phyloP scores from a whole-genome alignment of 73 alveolate species.

The Paramecium pentaurelia region DNA sequence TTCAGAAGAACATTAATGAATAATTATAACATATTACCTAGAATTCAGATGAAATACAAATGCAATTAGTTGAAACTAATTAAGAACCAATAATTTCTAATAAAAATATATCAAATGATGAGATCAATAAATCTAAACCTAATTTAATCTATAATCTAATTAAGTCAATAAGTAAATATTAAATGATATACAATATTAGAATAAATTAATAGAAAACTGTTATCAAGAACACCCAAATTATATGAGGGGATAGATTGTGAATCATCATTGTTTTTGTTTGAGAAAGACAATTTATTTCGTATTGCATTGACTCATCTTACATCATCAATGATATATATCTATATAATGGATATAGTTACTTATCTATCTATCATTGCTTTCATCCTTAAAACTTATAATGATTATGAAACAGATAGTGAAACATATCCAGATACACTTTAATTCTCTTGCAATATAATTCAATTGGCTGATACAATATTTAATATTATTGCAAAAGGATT shows the following conservation, averaged over 20 bases:
- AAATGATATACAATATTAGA: neutral
- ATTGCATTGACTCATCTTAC: neutral
- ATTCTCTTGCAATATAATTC: neutral
- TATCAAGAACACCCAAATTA: neutral
- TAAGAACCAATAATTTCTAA: neutral
- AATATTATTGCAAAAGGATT: neutral
- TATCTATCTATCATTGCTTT: neutral
- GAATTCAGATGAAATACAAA: neutral
- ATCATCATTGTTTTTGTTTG: neutral
- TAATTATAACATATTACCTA: neutral
- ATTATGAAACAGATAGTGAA: neutral
- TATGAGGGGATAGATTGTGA: neutral
- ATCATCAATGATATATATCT: neutral
- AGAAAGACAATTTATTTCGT: neutral
- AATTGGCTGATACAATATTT: neutral
- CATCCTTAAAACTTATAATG: neutral
- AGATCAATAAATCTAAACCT: neutral
- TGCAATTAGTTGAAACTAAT: neutral
- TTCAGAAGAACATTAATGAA: neutral
- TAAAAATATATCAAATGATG: neutral
- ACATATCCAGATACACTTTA: neutral
- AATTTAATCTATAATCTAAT: neutral
- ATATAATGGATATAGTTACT: neutral
- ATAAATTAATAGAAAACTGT: neutral
- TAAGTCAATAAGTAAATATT: neutral